Base-by-base conservation (phyloP, 1,284 basidiomycete genomes). In the Ustilago hordei region DNA sequence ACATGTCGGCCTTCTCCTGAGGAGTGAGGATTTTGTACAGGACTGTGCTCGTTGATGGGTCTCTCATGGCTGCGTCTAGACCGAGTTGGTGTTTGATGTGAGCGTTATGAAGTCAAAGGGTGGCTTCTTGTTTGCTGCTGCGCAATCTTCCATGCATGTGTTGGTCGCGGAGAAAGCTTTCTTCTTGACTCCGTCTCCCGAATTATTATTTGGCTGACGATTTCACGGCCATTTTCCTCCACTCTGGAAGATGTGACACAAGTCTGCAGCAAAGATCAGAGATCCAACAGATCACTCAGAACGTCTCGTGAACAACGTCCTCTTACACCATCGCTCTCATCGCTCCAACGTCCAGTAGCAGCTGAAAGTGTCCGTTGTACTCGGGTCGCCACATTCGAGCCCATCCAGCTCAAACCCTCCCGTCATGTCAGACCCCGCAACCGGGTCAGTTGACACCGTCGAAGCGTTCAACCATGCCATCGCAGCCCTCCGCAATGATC, bases 21-120 rank as follows among this genome's bases (percentile, higher is more conserved):
- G 76, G 71, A 45, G 81, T 83, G 41, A 83, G 69, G 59, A 83
- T 82, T 74, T 83, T 83, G 78, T 83, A 83, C 6, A 83, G 72
- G n/a, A 72, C 59, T 3, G 81, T 79, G 64, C 69, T 73, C 8
- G 69, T 68, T 23, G 60, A 74, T 17, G 79, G 79, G 47, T 81
- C 73, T 31, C 76, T 67, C 75, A 77, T 77, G 4, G 41, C 54
- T 41, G 52, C 9, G 36, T 11, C 5, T 36, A 15, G 34, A 23
- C 17, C 32, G 1, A 17, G 32, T 8, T 7, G 23, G 45, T 11
- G 55, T n/a, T 9, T 8, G 31, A 11, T 31, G 6, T 53, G 11
- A 3, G 41, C 8, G 28, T 28, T 8, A 45, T 45, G n/a, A 45
- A 45, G 41, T 45, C 43, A 45, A 17, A 41, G 7, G 34, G 56